Percentiles rank a stretch among this genome's conserved stretches.
phyloP scores from a whole-genome alignment of 129 eudicot genomes.

The Helianthus tuberosus region DNA sequence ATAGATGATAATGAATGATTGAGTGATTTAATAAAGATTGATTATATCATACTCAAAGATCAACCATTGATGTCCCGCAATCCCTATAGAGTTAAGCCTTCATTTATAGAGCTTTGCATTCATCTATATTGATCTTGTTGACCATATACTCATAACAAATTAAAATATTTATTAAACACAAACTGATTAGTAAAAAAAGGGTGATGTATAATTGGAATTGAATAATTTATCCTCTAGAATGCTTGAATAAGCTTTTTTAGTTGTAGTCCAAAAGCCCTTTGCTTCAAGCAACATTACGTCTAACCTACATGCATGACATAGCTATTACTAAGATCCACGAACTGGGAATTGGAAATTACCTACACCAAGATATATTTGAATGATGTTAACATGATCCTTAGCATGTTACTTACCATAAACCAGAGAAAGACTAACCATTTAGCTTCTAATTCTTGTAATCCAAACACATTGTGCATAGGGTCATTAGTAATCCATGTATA shows the following conservation, averaged over 20 bases:
- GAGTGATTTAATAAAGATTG: neutral
- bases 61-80: conserved; percentile 89
- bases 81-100: conserved; percentile 69
- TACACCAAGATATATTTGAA: too few relatives aligned
- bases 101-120: conserved; percentile 57
- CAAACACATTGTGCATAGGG: too few relatives aligned
- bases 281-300: conserved; percentile 90
- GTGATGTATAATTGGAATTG: conserved; percentile 28
- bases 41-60: conserved; percentile 26
- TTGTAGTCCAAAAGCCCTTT: conserved; percentile 81
- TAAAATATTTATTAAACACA: neutral
- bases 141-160: conserved; percentile 70
- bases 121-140: conserved; percentile 60
- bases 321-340: neutral
- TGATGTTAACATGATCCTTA: too few relatives aligned
- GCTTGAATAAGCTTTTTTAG: conserved; percentile 86
- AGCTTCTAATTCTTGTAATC: too few relatives aligned
- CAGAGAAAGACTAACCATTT: too few relatives aligned
- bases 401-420: too few relatives aligned
- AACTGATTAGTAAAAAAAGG: neutral
- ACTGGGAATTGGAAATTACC: too few relatives aligned
- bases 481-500: too few relatives aligned
- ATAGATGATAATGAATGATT: neutral
- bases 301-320: conserved; percentile 58
- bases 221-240: conserved; percentile 72